These are phyloP conservation scores for Cryptosporidium tyzzeri DNA, from an alignment of 169 alveolate genomes.

Conservation along the genomic window DNA sequence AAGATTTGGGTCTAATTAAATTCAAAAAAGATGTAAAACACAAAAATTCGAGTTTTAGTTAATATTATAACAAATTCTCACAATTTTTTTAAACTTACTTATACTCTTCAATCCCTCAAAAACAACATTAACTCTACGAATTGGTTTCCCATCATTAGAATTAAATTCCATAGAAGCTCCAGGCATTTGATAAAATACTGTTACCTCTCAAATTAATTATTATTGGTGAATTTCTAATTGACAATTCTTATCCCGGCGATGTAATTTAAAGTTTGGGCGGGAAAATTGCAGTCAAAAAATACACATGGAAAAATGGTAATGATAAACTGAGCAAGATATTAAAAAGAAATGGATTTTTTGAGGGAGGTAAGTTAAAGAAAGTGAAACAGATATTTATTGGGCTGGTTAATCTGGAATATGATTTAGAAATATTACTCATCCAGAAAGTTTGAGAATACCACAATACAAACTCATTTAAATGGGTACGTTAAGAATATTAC, in stretches of 20 bases:
- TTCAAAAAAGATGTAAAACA: background rate
- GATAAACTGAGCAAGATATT: background rate
- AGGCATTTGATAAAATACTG: background rate
- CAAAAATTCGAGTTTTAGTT: background rate
- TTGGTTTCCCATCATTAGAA: background rate
- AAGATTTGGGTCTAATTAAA: background rate
- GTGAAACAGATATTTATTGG: background rate
- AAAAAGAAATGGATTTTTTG: background rate
- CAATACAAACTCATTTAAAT: constrained; percentile 56
- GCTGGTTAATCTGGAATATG: background rate
- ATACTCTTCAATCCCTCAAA: constrained; percentile 27
- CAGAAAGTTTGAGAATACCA: constrained; percentile 28
- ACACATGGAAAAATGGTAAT: background rate
- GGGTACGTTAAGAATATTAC: constrained; percentile 29
- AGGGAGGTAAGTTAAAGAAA: constrained; percentile 34
- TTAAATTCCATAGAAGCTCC: background rate
- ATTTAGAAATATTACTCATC: constrained; percentile 32
- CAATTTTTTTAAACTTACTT: constrained; percentile 38
- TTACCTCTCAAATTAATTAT: background rate
- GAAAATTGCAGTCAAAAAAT: background rate
- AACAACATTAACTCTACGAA: constrained; percentile 16
- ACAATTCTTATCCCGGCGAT: background rate
- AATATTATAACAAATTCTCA: no score
- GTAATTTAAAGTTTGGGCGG: background rate
- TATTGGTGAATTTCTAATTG: background rate